Base-by-base conservation (phyloP, 2,329 filamentous ascomycete species). In the Myriosclerotinia curreyana region DNA sequence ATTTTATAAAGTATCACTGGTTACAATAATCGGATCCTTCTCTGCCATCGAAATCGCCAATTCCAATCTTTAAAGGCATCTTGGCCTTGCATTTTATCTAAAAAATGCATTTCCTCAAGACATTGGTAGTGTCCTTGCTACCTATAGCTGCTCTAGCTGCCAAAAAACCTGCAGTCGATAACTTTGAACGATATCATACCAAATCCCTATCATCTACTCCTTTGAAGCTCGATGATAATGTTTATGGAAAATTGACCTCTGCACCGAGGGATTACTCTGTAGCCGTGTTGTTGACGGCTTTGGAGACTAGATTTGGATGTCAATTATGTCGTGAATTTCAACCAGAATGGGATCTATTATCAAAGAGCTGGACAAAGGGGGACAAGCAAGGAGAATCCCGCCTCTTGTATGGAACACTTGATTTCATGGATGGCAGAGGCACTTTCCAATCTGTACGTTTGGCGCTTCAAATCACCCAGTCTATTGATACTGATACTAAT, bases 321-420 rank as follows among this genome's bases (percentile, higher is more conserved):
- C 81, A 87, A 69, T 81, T 98, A 56, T 99, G 95, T 77, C 84
- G 86, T 60, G 91, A 96, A 61, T 96, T 99, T 76, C 90, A 96
- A 76, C 89, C 93, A 1, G 95, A 99, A 78, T 99, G 92, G 90
- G 90, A 96, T 63, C 77, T 98, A 62, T 79, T 99, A 62, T 86
- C 85, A 62, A 90, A 86, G 77, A 95, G 90, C 78, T 99, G 95
- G 95, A 82, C 82, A 67, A 92, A 90, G 76, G 92, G 91, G 9
- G 90, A 96, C 77, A 91, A 89, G 79, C 80, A 85, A 65, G 88
- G 82, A 61, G 83, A 91, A 69, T 89, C 87, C 36, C 83, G 88
- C 67, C 72, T 96, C 68, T 76, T 98, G 52, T 96, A 94, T 77
- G 88, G 85, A 31, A 94, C 90, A 8, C 79, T 99, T 71, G 95